Conservation (phyloP, 441 rosid species). For the Populus hybrid region DNA sequence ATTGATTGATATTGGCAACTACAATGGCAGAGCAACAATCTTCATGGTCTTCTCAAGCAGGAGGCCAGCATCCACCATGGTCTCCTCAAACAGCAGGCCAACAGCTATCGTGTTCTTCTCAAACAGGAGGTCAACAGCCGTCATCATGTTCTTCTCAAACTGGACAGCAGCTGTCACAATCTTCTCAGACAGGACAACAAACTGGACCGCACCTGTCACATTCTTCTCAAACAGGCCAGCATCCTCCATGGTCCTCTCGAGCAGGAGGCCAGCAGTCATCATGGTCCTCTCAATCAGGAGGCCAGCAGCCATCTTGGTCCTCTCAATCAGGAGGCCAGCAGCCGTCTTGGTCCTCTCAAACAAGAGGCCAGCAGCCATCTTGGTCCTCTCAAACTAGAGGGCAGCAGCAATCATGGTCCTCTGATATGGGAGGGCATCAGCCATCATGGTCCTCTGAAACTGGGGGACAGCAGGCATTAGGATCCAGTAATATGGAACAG, state of each 20-base stretch:
- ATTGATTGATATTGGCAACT: not conserved
- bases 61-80: constrained; percentile 7
- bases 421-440: constrained; percentile 30
- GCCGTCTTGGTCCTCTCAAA: constrained; percentile 12
- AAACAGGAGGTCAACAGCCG: constrained; percentile 18
- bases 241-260: constrained; percentile 9
- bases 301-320: too few species aligned
- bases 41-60: constrained; percentile 3
- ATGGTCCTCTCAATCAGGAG: constrained; percentile 21
- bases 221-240: constrained; percentile 25
- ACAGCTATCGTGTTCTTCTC: constrained; percentile 22
- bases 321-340: constrained; percentile 5
- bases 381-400: constrained; percentile 22
- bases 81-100: constrained; percentile 15
- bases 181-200: constrained; percentile 28
- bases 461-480: constrained; percentile 9
- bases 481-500: constrained; percentile 3
- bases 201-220: constrained; percentile 14
- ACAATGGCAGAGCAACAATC: constrained; percentile 7
- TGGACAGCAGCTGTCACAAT: constrained; percentile 16
- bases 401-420: constrained; percentile 24
- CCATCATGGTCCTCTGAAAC: constrained; percentile 12
- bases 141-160: constrained; percentile 2
- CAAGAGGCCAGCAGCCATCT: constrained; percentile 26
- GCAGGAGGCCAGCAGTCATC: constrained; percentile 20